These are phyloP conservation scores for Emericellopsis terricola DNA, from an alignment of 495 filamentous ascomycete genomes.

Conservation along the genomic window DNA sequence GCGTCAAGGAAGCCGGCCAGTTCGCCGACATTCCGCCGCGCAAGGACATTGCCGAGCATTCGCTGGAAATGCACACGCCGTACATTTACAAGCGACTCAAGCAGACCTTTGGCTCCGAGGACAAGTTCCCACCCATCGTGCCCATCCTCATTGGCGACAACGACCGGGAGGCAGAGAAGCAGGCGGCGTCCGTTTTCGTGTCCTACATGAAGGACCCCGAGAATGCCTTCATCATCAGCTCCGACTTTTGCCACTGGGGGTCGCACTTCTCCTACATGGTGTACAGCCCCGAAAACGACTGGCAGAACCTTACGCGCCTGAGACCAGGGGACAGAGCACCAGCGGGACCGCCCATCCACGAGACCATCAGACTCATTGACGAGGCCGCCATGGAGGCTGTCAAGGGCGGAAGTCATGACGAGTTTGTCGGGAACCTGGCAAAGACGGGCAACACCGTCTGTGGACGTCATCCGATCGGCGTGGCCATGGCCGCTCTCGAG, in stretches of 20 bases:
- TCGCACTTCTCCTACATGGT: constrained; percentile 70
- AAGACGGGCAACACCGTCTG: constrained; percentile 85
- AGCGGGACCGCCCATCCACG: constrained; percentile 47
- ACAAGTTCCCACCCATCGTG: constrained; percentile 52
- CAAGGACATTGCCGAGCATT: constrained; percentile 78
- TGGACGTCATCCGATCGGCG: constrained; percentile 86
- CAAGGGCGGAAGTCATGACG: constrained; percentile 47
- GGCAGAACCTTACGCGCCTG: constrained; percentile 3
- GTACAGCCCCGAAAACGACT: constrained; percentile 39
- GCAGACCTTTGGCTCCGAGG: constrained; percentile 26
- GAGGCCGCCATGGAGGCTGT: constrained; percentile 68
- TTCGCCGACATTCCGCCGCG: constrained; percentile 59
- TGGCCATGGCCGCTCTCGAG: constrained; percentile 81
- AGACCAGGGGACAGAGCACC: constrained; percentile 10
- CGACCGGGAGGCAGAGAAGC: constrained; percentile 41
- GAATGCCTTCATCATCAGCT: constrained; percentile 74
- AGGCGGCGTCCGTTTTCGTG: constrained; percentile 53
- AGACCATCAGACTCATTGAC: constrained; percentile 73
- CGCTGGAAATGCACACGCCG: constrained; percentile 90
- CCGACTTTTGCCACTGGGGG: constrained; percentile 97
- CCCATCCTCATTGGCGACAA: constrained; percentile 84
- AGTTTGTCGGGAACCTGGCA: constrained; percentile 48
- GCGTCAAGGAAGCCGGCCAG: constrained; percentile 40
- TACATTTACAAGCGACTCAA: constrained; percentile 77
- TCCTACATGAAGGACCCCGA: constrained; percentile 60